Percentiles rank a stretch among this genome's conserved stretches.
These are phyloP conservation scores for Flueggea neowawraea DNA, from an alignment of 441 rosid species.

Conservation along the genomic window DNA sequence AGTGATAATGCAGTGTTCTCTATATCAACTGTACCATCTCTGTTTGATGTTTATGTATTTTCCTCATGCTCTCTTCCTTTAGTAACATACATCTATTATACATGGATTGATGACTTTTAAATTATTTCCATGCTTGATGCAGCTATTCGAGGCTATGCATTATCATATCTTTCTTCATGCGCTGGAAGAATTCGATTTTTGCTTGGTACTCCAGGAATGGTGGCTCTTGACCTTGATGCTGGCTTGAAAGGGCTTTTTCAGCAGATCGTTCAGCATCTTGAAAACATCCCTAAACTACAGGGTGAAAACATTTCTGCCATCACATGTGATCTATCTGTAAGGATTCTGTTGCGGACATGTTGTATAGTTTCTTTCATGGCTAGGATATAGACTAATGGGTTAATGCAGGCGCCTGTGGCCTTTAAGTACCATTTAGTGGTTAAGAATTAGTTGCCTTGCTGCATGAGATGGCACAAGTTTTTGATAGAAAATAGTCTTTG, in stretches of 20 bases:
- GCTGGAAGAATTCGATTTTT: constrained; percentile 96
- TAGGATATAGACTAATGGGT: not conserved
- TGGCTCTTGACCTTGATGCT: constrained; percentile 96
- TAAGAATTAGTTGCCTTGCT: too few relatives aligned
- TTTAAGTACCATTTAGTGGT: too few relatives aligned
- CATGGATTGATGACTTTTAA: constrained; percentile 14
- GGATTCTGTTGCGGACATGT: constrained; percentile 31
- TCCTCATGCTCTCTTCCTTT: constrained; percentile 8
- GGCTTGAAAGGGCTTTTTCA: constrained; percentile 90
- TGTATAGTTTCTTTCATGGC: constrained; percentile 2
- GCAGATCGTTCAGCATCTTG: constrained; percentile 83
- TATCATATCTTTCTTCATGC: constrained; percentile 98
- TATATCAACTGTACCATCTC: not conserved
- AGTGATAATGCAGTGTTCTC: too few relatives aligned
- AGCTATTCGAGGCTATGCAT: constrained; percentile 99
- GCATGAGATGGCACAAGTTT: too few relatives aligned
- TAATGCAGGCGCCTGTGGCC: too few relatives aligned
- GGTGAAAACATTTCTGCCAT: constrained; percentile 90
- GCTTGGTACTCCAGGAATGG: constrained; percentile 97
- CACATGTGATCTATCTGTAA: constrained; percentile 95
- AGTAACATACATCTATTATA: constrained; percentile 6
- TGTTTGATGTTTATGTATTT: too few relatives aligned
- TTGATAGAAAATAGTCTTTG: too few relatives aligned
- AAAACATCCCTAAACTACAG: constrained; percentile 87
- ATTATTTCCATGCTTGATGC: constrained; percentile 38